Conservation (phyloP, 106 monocot genomes). For the Acanthochlamys bracteata region DNA sequence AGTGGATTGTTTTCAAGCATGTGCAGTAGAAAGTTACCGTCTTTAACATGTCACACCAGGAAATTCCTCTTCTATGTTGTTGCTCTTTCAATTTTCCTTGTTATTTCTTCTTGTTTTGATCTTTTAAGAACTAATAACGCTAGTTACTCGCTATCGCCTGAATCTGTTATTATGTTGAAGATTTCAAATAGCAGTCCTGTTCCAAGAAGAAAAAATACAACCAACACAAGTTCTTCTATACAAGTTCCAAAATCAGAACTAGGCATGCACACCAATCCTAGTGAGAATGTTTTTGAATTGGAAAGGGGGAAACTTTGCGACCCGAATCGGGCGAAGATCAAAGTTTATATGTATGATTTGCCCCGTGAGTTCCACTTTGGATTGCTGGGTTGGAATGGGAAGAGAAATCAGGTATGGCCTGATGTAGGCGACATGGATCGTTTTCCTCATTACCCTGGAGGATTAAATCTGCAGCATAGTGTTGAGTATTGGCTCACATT, state of each 20-base stretch:
- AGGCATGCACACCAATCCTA: not conserved
- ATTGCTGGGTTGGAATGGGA: slow-evolving; percentile 38
- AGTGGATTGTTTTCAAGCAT: not conserved
- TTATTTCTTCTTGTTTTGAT: slow-evolving; percentile 29
- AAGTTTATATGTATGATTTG: slow-evolving; percentile 67
- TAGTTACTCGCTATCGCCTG: slow-evolving; percentile 12
- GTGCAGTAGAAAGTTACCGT: slow-evolving; percentile 18
- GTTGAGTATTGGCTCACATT: slow-evolving; percentile 89
- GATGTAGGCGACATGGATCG: slow-evolving; percentile 25
- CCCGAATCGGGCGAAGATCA: slow-evolving; percentile 19
- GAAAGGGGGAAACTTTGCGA: slow-evolving; percentile 5
- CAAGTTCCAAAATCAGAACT: too few species aligned
- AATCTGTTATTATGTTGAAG: slow-evolving; percentile 23
- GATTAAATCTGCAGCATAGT: slow-evolving; percentile 84
- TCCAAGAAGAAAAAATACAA: not conserved
- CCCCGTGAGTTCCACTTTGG: slow-evolving; percentile 58
- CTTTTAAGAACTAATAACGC: slow-evolving; percentile 16
- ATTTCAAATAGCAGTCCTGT: slow-evolving; percentile 16
- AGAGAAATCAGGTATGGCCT: slow-evolving; percentile 28
- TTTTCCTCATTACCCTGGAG: slow-evolving; percentile 70
- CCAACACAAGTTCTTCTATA: too few species aligned
- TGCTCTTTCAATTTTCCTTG: slow-evolving; percentile 29
- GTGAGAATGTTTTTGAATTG: not conserved
- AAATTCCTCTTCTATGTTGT: slow-evolving; percentile 29
- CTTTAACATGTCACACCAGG: slow-evolving; percentile 20